A percentile compares a stretch with the other conserved stretches of the same genome.
These are phyloP conservation scores for Backusella mclennaniae DNA, from an alignment of 192 early-diverging fungal species.

Conservation along the genomic window DNA sequence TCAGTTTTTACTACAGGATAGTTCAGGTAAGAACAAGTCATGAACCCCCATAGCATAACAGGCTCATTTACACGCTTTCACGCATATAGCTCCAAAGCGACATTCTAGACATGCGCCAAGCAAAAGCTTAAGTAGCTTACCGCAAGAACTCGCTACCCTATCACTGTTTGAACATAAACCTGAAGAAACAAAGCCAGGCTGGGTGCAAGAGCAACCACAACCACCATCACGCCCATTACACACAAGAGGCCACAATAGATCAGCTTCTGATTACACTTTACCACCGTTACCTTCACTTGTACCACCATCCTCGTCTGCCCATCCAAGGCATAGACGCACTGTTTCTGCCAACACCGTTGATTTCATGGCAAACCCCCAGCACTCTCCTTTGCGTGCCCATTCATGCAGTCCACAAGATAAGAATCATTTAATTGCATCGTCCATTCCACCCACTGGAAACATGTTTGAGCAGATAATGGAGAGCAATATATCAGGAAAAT, in stretches of 20 bases:
- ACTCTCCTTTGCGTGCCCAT: background rate
- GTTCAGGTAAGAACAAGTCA: background rate
- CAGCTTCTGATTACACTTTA: background rate
- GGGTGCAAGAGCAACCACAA: background rate
- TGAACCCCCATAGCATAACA: background rate
- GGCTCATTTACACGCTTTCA: background rate
- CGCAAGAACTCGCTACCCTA: background rate
- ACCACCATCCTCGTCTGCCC: background rate
- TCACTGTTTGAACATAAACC: background rate
- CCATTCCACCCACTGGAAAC: background rate
- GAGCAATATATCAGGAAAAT: background rate
- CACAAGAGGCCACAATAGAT: background rate
- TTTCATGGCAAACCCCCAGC: background rate
- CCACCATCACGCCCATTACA: background rate
- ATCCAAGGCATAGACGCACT: background rate
- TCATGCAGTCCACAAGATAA: background rate
- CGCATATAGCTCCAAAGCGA: background rate
- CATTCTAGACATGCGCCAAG: background rate
- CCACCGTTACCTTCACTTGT: background rate
- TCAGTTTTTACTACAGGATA: constrained; percentile 10
- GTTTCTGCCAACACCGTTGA: constrained; percentile 2
- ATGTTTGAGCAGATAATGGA: background rate
- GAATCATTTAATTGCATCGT: background rate
- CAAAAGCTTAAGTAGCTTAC: constrained; percentile 6
- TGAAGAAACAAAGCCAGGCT: background rate